Base-by-base conservation (phyloP, 768 basidiomycete genomes). In the Agrocybe praecox region DNA sequence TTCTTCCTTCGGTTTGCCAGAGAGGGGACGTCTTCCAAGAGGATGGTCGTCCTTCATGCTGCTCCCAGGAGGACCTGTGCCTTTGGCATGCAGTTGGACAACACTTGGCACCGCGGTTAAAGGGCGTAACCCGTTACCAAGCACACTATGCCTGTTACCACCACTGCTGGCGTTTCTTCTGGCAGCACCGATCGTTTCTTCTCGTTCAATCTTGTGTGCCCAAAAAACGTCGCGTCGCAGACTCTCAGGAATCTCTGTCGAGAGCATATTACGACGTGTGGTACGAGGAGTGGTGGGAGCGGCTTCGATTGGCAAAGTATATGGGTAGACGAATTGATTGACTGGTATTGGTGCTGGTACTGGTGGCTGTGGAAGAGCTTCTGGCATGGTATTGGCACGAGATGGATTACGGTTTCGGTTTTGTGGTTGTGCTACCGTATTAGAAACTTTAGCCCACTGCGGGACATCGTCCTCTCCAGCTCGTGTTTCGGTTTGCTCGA, bases 241-340 rank as follows among this genome's bases (percentile, higher is more conserved):
- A 56, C 87, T 89, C 72, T 96, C 94, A 29, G 89, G 88, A 67
- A 96, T 76, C 71, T 96, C 94, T 4, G 87, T 89, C 53, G 86
- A 79, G 46, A 96, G 78, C 91, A 96, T 96, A 62, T 83, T 80
- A 49, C 91, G 79, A 2, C 94, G 82, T 2, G 92, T 94, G 43
- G 94, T 93, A 33, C 90, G 85, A 0, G 94, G 94, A 0, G 92
- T 92, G 62, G 89, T 88, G 2, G 91, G 90, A 17, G 83, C 75
- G 0, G 79, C 73, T 29, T 82, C 75, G 2, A 81, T 77, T 0
- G 91, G 91, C 22, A 93, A 80, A 64, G 90, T 89, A 72, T 92
- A 90, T 6, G 90, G 87, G 67, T 80, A 81, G 8, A 77, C 79
- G 2, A 90, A 69, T 1, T 86, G 83, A 48, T 87, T 86, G 26